A percentile compares a stretch with the other conserved stretches of the same genome.
Evolutionary conservation across 2,329 filamentous ascomycete species (phyloP).

Genomic region (Calcarisporium arbuscula): DNA sequence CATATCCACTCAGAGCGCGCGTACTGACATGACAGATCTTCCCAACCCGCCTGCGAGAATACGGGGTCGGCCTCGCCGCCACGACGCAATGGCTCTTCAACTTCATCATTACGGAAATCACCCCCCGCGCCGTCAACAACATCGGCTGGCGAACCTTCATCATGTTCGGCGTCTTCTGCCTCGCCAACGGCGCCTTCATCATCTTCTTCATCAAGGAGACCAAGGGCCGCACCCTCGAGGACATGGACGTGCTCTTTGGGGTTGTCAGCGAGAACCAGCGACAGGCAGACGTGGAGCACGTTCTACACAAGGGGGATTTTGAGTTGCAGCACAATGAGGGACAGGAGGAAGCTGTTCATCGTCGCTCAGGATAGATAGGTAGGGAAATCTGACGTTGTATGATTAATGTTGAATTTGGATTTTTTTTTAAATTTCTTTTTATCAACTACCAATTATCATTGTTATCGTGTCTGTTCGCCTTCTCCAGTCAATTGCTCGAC

Average conservation of each 20-base stretch:
- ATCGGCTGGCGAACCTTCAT: constrained; percentile 13
- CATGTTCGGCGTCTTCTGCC: constrained; percentile 14
- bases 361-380: too few species aligned
- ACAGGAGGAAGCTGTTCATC: too few species aligned
- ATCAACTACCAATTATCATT: too few species aligned
- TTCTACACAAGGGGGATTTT: constrained; percentile 7
- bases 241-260: constrained; percentile 11
- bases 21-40: constrained; percentile 8
- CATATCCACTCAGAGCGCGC: too few species aligned
- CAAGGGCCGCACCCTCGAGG: constrained; percentile 12
- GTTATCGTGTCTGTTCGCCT: too few species aligned
- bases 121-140: constrained; percentile 11
- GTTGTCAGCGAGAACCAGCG: constrained; percentile 8
- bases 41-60: constrained; percentile 11
- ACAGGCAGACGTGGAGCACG: constrained; percentile 9
- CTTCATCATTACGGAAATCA: constrained; percentile 45
- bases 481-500: too few species aligned
- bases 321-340: constrained; percentile 5
- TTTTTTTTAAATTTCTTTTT: too few species aligned
- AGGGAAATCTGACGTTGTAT: too few species aligned
- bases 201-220: constrained; percentile 13
- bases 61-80: constrained; percentile 50
- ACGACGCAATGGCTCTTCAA: constrained; percentile 64
- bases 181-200: constrained; percentile 11
- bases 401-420: too few species aligned